Conservation (phyloP, 257 asterid genomes). For the Sherardia arvensis region DNA sequence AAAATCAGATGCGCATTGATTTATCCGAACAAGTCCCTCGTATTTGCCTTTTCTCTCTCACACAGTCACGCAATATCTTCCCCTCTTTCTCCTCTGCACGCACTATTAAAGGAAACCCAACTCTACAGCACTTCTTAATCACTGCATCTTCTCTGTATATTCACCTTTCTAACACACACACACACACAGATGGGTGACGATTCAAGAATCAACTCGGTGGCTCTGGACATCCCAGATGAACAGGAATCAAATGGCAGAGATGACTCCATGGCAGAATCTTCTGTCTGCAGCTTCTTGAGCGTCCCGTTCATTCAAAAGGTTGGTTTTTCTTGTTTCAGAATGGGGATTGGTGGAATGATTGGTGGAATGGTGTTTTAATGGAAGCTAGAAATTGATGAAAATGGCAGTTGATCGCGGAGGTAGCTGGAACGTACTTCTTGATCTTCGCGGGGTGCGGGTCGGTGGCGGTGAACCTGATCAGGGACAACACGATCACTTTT, state of each 20-base stretch:
- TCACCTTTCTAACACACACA: neutral
- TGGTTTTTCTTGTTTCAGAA: no score
- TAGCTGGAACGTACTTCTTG: constrained; percentile 27
- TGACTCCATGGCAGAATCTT: constrained; percentile 10
- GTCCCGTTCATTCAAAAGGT: constrained; percentile 77
- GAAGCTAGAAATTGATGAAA: no score
- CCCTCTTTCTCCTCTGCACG: neutral
- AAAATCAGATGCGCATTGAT: no score
- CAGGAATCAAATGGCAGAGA: constrained; percentile 18
- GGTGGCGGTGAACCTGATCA: constrained; percentile 22
- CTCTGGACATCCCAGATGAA: constrained; percentile 42
- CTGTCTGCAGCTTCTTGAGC: constrained; percentile 30
- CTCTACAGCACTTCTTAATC: neutral
- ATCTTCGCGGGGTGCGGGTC: constrained; percentile 36
- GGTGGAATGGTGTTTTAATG: no score
- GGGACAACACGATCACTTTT: constrained; percentile 18
- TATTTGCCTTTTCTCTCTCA: neutral
- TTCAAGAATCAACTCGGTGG: constrained; percentile 33
- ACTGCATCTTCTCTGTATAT: neutral
- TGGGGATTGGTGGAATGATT: no score
- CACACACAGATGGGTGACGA: constrained; percentile 39
- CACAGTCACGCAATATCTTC: neutral
- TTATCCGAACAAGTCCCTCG: neutral
- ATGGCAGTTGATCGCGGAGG: constrained; percentile 24
- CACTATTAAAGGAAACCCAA: neutral